A percentile compares a stretch with the other conserved stretches of the same genome.
These are phyloP conservation scores for Tinospora cordifolia DNA, from an alignment of 164 flowering plant genomes.

Conservation along the genomic window DNA sequence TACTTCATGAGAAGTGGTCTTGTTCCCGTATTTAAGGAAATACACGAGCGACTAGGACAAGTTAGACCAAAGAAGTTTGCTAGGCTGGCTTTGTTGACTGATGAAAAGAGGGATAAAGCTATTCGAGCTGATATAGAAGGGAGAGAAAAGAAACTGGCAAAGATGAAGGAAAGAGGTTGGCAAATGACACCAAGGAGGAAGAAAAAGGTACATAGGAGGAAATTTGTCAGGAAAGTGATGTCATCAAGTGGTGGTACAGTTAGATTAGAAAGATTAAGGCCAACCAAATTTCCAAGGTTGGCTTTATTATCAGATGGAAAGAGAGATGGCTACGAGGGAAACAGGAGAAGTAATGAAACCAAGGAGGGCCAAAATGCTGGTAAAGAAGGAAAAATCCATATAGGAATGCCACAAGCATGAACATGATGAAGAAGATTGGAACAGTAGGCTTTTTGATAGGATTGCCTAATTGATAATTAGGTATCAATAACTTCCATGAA, in stretches of 20 bases:
- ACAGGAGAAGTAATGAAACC: neutral
- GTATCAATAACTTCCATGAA: neutral
- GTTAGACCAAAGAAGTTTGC: constrained; percentile 84
- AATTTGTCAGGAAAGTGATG: constrained; percentile 21
- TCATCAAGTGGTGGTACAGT: constrained; percentile 5
- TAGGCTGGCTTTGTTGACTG: constrained; percentile 69
- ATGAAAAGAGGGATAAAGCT: constrained; percentile 61
- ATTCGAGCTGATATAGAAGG: constrained; percentile 79
- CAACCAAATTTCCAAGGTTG: neutral
- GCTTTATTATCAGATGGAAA: neutral
- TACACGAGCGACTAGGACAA: constrained; percentile 59
- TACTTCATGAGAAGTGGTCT: constrained; percentile 84
- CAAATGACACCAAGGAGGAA: constrained; percentile 18
- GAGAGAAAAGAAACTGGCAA: constrained; percentile 54
- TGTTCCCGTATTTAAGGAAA: constrained; percentile 78
- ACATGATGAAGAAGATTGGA: neutral
- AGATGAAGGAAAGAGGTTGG: constrained; percentile 40
- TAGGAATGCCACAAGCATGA: neutral
- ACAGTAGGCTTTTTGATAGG: neutral
- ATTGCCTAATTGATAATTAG: neutral
- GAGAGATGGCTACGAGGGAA: neutral
- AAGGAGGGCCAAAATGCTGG: neutral
- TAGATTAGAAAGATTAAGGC: constrained; percentile 4
- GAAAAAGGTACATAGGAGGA: constrained; percentile 25
- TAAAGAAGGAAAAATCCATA: neutral